Evolutionary conservation across 2,329 filamentous ascomycete species (phyloP), one percentile per base, ranked within the genome.

Genomic region (Fusarium brachygibbosum): DNA sequence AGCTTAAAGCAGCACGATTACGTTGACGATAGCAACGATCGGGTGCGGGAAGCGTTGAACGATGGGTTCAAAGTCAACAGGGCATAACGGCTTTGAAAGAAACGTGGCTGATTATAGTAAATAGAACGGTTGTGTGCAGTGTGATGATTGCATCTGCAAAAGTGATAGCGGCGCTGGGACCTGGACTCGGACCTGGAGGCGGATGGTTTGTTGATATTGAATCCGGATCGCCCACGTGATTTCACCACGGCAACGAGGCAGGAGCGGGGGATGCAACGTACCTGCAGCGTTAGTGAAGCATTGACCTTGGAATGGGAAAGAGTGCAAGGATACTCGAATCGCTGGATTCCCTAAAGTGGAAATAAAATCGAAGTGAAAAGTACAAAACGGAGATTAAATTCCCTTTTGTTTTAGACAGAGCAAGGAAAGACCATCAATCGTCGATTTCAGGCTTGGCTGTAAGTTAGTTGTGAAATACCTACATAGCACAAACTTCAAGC

Each of bases 221-320:
- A 44, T 42, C 42, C 45, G 37, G 38, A 14, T 48, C 53, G 46
- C 29, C 50, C 76, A 76, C 75, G 76, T 77, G 75, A 76, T 68
- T 74, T 77, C 75, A 77, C 76, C 76, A 77, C 71, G 54, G 76
- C 76, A 78, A 78, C 76, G 62, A 63, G 54, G 55, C 61, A 53
- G 58, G 45, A 65, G 58, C 50, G 58, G 66, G 62, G 66, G 63
- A 62, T 51, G 50, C 63, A 62, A 70, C 68, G 68, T 70, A 63
- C 68, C 68, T 71, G 68, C 68, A 71, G 68, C 67, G 50, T 60
- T 70, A 64, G 63, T 59, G 62, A 64, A 59, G 58, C 54, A 58
- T 42, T 55, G 63, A 21, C 60, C 58, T 55, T 46, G 68, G 59
- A 69, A 62, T 53, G 59, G 68, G 68, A 70, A 52, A 59, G 58